phyloP scores from a whole-genome alignment of 78 protist genomes.

The Dictyostelium firmibasis region DNA sequence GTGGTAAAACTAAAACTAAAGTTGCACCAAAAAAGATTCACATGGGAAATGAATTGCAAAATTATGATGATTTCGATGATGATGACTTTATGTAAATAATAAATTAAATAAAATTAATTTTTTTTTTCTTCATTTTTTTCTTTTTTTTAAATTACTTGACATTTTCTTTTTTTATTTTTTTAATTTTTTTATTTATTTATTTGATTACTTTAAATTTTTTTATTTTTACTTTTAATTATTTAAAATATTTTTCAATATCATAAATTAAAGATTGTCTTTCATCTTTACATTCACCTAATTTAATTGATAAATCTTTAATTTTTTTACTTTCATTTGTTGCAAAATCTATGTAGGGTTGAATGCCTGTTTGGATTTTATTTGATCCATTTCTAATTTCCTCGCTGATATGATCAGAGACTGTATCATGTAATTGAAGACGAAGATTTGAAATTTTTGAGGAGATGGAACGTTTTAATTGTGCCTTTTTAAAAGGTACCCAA shows the following conservation, averaged over 20 bases:
- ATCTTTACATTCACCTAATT: not conserved
- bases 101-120: not conserved
- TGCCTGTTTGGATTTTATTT: slow-evolving; percentile 34
- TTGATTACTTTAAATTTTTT: not conserved
- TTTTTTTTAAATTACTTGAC: not conserved
- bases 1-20: slow-evolving; percentile 23
- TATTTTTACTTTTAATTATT: too few relatives aligned
- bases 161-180: not conserved
- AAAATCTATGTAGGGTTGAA: slow-evolving; percentile 41
- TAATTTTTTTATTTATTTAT: not conserved
- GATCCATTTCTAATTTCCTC: slow-evolving; percentile 19
- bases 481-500: slow-evolving; percentile 39
- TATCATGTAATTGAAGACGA: not conserved
- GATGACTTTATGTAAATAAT: slow-evolving; percentile 54
- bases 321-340: not conserved
- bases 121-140: too few relatives aligned
- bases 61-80: slow-evolving; percentile 34
- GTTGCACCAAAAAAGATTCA: slow-evolving; percentile 21
- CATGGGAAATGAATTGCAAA: slow-evolving; percentile 25
- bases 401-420: not conserved
- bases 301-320: not conserved
- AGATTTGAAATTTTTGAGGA: slow-evolving; percentile 20
- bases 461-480: slow-evolving; percentile 33
- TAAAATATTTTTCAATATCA: slow-evolving; percentile 34
- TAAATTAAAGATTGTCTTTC: not conserved